Evolutionary conservation across 176 grass and related monocot genomes (phyloP).

Genomic region (Phoenix dactylifera): DNA sequence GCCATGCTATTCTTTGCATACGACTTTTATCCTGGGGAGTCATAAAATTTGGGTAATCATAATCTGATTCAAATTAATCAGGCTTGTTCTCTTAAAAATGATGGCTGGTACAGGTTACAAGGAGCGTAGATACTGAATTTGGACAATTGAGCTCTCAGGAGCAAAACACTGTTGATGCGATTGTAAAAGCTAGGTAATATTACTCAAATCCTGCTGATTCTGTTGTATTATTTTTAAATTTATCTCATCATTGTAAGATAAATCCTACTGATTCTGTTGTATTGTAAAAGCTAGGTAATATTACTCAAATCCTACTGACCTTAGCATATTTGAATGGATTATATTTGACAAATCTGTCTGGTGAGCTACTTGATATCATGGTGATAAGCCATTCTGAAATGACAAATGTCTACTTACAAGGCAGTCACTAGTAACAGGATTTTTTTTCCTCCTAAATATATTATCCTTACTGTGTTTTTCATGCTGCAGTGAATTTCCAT

Average conservation of each 20-base stretch:
- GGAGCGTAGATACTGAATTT: conserved; percentile 58
- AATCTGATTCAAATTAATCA: too few species aligned
- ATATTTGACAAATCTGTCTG: too few species aligned
- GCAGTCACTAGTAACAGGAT: neutral
- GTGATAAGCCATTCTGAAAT: too few species aligned
- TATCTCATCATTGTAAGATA: too few species aligned
- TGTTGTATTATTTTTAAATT: too few species aligned
- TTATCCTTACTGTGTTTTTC: neutral
- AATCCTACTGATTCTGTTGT: conserved; percentile 16
- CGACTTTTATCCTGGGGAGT: too few species aligned
- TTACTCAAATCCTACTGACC: neutral
- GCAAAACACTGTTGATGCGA: conserved; percentile 74
- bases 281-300: conserved; percentile 85
- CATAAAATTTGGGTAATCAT: too few species aligned
- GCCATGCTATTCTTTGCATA: too few species aligned
- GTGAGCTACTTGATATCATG: too few species aligned
- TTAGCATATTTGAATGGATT: too few species aligned
- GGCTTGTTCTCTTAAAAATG: too few species aligned
- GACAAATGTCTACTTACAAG: too few species aligned
- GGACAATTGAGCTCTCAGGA: conserved; percentile 77
- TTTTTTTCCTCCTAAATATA: neutral
- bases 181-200: conserved; percentile 79
- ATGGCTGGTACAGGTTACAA: conserved; percentile 34
- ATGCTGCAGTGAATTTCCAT: conserved; percentile 8
- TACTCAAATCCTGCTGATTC: neutral